Percentiles rank a stretch among this genome's conserved stretches.
Conservation (phyloP, 768 basidiomycete genomes). For the Naganishia friedmannii region DNA sequence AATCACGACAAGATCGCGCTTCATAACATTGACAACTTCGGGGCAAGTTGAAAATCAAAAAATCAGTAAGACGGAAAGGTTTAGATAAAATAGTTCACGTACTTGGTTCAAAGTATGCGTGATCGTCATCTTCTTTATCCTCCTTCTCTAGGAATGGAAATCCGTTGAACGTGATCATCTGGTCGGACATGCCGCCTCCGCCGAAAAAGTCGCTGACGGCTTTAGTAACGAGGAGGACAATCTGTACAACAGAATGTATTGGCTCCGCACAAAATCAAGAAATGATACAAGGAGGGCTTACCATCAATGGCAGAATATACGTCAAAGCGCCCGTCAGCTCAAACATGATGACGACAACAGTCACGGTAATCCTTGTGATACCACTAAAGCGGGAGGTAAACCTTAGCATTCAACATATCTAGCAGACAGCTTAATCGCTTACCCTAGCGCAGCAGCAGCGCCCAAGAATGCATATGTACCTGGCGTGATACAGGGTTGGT, state of each 20-base stretch:
- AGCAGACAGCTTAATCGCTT: conserved; percentile 30
- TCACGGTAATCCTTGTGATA: conserved; percentile 93
- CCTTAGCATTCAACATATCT: background rate
- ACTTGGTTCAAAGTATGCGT: conserved; percentile 88
- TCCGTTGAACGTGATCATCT: conserved; percentile 94
- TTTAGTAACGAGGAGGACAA: conserved; percentile 92
- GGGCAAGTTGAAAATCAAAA: background rate
- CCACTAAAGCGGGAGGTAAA: conserved; percentile 59
- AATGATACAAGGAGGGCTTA: conserved; percentile 50
- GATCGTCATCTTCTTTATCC: conserved; percentile 58
- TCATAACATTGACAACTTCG: conserved; percentile 85
- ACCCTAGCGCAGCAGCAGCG: conserved; percentile 93
- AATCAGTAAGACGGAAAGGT: no score
- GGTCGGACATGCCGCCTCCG: conserved; percentile 90
- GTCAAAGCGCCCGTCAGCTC: conserved; percentile 95
- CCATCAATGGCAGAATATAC: conserved; percentile 97
- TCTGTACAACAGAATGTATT: conserved; percentile 58
- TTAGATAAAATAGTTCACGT: conserved; percentile 38
- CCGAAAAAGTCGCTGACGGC: conserved; percentile 94
- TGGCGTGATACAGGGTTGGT: conserved; percentile 94
- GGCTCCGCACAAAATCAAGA: background rate
- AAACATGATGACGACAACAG: conserved; percentile 99
- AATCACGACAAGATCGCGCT: conserved; percentile 70
- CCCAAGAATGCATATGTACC: conserved; percentile 97
- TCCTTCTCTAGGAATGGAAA: conserved; percentile 96